Base-by-base conservation (phyloP, 1,284 basidiomycete species). In the Wolfiporia cocos region DNA sequence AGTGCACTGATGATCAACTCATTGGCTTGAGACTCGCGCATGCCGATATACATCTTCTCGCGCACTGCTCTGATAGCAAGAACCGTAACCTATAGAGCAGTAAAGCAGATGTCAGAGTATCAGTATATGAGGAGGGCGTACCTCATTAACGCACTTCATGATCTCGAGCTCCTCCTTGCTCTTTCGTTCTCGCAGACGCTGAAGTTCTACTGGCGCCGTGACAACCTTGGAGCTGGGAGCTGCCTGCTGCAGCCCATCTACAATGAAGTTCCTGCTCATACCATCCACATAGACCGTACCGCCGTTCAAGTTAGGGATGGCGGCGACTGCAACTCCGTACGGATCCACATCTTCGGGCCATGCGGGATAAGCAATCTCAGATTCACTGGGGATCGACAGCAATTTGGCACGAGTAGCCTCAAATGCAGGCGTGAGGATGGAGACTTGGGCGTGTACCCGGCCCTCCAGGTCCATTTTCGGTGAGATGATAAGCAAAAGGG, bases 261-360 rank as follows among this genome's bases (percentile, higher is more conserved):
- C 71, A 31, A 84, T 68, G 48, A 85, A 83, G 48, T 72, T 68
- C 11, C 81, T 69, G 40, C 69, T 71, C 41, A 68, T 70, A 12
- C 69, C 73, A 46, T 87, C 86, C 22, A 89, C 79, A 34, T 76
- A 74, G 21, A 89, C 69, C 3, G 66, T 62, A 15, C 63, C 64
- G 4, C 48, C 46, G 18, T 41, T 37, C n/a, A 47, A 56, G 42
- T 42, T 52, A 4, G 62, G 51, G 14, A 89, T 53, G n/a, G 70
- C 64, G 1, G 64, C 53, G 11, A 74, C 51, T 2, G 80, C 76
- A 11, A 73, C 62, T 3, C 68, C 54, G 54, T 84, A 93, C 0
- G 90, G 88, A 54, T 74, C 68, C 26, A 71, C 74, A 39, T 82
- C 77, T 59, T 93, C 91, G 9, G 76, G 67, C 89, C 90, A 93